These are phyloP conservation scores for Pulveroboletus sp. DNA, from an alignment of 768 basidiomycete species.

Conservation along the genomic window DNA sequence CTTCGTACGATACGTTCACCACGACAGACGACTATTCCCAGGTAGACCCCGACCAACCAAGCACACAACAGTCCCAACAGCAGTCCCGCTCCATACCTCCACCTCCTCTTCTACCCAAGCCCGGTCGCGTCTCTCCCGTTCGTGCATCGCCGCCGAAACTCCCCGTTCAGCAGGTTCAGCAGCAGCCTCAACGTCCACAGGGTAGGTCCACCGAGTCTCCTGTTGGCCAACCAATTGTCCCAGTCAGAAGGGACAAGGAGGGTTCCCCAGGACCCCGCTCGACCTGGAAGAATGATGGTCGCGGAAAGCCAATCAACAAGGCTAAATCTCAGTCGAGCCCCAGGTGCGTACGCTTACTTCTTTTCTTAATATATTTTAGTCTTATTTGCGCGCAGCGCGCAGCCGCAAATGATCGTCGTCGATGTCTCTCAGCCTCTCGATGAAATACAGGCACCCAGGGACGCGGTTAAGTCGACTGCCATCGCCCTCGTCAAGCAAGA, in stretches of 20 bases:
- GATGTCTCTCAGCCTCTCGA: slow-evolving; percentile 71
- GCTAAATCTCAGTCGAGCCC: slow-evolving; percentile 53
- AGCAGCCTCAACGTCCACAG: slow-evolving; percentile 40
- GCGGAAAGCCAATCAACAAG: slow-evolving; percentile 36
- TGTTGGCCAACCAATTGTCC: slow-evolving; percentile 37
- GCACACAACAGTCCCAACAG: slow-evolving; percentile 23
- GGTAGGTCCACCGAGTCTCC: slow-evolving; percentile 50
- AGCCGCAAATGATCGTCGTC: slow-evolving; percentile 64
- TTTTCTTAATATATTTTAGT: not conserved
- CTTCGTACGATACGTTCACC: slow-evolving; percentile 32
- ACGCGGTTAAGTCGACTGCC: slow-evolving; percentile 82
- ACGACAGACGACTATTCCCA: slow-evolving; percentile 46
- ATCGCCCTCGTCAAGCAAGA: slow-evolving; percentile 88
- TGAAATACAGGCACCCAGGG: slow-evolving; percentile 70
- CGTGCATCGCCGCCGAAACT: slow-evolving; percentile 63
- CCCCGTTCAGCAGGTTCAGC: slow-evolving; percentile 44
- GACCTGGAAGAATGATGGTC: slow-evolving; percentile 33
- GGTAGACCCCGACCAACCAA: slow-evolving; percentile 29
- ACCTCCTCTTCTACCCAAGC: slow-evolving; percentile 61
- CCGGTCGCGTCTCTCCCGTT: slow-evolving; percentile 47
- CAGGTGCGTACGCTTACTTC: slow-evolving; percentile 35
- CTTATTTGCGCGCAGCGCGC: slow-evolving; percentile 38
- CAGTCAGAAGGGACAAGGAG: slow-evolving; percentile 58
- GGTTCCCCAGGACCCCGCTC: slow-evolving; percentile 62
- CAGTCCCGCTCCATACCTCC: slow-evolving; percentile 41